phyloP scores from a whole-genome alignment of 148 eudicot genomes.

The Rhododendron ferrugineum region DNA sequence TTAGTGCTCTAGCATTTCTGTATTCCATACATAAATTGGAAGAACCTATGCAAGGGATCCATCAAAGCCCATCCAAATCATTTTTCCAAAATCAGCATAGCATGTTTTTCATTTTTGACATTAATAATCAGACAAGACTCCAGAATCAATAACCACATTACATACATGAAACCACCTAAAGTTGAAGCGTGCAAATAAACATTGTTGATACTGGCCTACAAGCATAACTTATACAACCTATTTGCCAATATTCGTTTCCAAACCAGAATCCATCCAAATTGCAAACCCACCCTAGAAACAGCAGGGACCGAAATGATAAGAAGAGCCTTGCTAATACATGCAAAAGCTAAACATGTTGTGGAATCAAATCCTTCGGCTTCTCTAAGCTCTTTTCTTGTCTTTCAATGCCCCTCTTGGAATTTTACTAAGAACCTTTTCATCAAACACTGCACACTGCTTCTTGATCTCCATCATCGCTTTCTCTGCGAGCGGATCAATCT shows the following conservation, averaged over 20 bases:
- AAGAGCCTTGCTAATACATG: background rate
- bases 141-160: background rate
- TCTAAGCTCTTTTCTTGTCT: conserved; percentile 55
- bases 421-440: conserved; percentile 65
- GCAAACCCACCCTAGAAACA: background rate
- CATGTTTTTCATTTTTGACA: background rate
- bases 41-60: background rate
- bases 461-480: conserved; percentile 53
- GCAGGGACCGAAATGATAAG: background rate
- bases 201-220: background rate
- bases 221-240: background rate
- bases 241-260: background rate
- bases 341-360: background rate
- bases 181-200: background rate
- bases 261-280: background rate
- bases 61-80: background rate
- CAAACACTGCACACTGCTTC: conserved; percentile 64
- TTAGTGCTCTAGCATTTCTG: background rate
- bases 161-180: background rate
- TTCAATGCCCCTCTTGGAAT: conserved; percentile 56
- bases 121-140: background rate
- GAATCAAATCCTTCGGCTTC: background rate
- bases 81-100: background rate
- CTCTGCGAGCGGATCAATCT: conserved; percentile 57
- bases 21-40: background rate